Evolutionary conservation across 2,329 filamentous ascomycete genomes (phyloP).

Genomic region (Metarhizium album): DNA sequence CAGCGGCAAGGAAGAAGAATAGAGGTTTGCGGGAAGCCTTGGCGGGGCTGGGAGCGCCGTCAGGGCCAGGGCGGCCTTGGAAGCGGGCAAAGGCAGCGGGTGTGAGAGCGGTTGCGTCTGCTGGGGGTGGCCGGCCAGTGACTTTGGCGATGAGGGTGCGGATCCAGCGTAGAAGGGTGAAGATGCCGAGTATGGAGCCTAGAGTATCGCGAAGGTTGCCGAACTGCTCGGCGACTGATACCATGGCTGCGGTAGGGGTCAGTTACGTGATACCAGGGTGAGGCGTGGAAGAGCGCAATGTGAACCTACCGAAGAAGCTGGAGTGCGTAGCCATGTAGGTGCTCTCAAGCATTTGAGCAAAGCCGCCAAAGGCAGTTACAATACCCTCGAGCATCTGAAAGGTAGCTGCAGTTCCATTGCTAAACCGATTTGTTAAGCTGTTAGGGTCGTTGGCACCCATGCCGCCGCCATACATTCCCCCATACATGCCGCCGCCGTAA

Average conservation of each 20-base stretch:
- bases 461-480: conserved; percentile 21
- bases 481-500: conserved; percentile 27
- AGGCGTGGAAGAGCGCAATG: not conserved
- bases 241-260: conserved; percentile 60
- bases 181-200: conserved; percentile 88
- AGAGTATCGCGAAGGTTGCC: conserved; percentile 86
- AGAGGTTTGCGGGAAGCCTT: conserved; percentile 90
- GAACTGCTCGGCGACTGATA: conserved; percentile 95
- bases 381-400: conserved; percentile 98
- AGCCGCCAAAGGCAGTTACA: conserved; percentile 91
- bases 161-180: conserved; percentile 91
- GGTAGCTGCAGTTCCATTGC: conserved; percentile 87
- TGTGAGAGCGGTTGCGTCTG: conserved; percentile 75
- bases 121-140: conserved; percentile 82
- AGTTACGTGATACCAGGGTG: not conserved
- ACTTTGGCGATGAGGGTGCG: conserved; percentile 84
- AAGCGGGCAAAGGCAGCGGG: conserved; percentile 87
- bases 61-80: conserved; percentile 52
- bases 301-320: conserved; percentile 79
- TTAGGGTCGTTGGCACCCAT: conserved; percentile 68
- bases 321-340: conserved; percentile 99
- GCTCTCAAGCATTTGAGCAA: conserved; percentile 98
- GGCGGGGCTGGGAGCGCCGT: conserved; percentile 55
- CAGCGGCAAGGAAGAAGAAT: conserved; percentile 87
- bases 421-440: conserved; percentile 91